Percentiles rank a stretch among this genome's conserved stretches.
These are phyloP conservation scores for Pachyrhizus erosus DNA, from an alignment of 306 rosid species.

Conservation along the genomic window DNA sequence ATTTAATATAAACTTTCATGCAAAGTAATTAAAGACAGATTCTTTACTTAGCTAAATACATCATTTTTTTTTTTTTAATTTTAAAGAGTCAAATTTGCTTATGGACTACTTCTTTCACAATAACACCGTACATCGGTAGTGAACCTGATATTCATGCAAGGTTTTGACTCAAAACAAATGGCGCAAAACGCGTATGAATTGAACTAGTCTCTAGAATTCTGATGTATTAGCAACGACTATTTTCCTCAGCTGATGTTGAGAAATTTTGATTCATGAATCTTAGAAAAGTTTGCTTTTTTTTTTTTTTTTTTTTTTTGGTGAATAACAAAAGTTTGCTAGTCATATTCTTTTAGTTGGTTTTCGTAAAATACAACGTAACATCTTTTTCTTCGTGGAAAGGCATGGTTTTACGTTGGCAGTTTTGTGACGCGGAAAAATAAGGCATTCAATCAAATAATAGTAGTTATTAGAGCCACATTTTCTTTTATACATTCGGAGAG, in stretches of 20 bases:
- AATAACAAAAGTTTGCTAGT: not conserved
- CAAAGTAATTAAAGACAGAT: not conserved
- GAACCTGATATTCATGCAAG: not conserved
- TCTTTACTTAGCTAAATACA: not conserved
- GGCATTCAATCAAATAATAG: not conserved
- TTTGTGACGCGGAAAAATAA: not conserved
- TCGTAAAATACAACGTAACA: not conserved
- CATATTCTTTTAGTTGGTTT: not conserved
- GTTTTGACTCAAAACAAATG: not conserved
- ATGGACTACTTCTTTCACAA: not conserved
- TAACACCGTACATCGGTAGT: not conserved
- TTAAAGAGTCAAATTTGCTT: not conserved
- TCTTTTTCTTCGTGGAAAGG: not conserved
- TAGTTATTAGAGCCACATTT: not conserved
- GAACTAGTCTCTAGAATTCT: constrained; percentile 3
- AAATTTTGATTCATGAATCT: not conserved
- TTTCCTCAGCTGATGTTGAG: not conserved
- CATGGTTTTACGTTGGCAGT: not conserved
- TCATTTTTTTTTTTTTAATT: not conserved
- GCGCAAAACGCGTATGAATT: not conserved
- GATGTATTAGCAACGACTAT: not conserved
- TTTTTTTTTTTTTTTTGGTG: too few relatives aligned
- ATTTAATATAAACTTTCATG: not conserved
- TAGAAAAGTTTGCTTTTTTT: constrained; percentile 6
- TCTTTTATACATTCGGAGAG: not conserved